These are phyloP conservation scores for Eudorina sp. DNA, from an alignment of 139 green algal species.

Conservation along the genomic window DNA sequence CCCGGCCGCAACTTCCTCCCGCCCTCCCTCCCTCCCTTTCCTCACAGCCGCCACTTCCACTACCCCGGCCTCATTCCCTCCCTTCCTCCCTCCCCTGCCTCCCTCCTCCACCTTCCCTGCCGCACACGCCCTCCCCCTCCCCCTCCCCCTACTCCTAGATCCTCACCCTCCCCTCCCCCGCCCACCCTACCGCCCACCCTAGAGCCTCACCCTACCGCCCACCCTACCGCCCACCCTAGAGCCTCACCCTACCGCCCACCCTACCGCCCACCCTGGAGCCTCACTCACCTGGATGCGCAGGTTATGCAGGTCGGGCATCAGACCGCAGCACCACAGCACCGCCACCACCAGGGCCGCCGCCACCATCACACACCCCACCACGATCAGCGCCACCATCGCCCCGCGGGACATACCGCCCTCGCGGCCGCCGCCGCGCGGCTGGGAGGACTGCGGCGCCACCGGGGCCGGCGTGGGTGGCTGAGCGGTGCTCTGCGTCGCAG, in stretches of 20 bases:
- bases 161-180: too few species aligned
- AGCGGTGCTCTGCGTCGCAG: too few species aligned
- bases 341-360: not conserved
- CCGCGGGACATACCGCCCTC: too few species aligned
- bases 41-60: too few species aligned
- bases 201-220: not conserved
- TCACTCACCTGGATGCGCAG: conserved; percentile 11
- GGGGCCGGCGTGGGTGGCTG: not conserved
- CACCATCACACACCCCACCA: not conserved
- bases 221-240: not conserved
- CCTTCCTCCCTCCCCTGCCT: too few species aligned
- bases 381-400: not conserved
- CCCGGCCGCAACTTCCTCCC: too few species aligned
- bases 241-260: not conserved
- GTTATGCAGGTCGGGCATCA: not conserved
- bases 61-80: too few species aligned
- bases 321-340: conserved; percentile 15
- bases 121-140: too few species aligned
- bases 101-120: too few species aligned
- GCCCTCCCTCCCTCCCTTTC: too few species aligned
- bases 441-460: not conserved
- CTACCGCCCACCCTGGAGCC: not conserved
- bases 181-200: not conserved
- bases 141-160: not conserved
- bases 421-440: not conserved